Evolutionary conservation across 139 green algal species (phyloP), one percentile per base, ranked within the genome.

Genomic region (Chlamydomonas sp.): DNA sequence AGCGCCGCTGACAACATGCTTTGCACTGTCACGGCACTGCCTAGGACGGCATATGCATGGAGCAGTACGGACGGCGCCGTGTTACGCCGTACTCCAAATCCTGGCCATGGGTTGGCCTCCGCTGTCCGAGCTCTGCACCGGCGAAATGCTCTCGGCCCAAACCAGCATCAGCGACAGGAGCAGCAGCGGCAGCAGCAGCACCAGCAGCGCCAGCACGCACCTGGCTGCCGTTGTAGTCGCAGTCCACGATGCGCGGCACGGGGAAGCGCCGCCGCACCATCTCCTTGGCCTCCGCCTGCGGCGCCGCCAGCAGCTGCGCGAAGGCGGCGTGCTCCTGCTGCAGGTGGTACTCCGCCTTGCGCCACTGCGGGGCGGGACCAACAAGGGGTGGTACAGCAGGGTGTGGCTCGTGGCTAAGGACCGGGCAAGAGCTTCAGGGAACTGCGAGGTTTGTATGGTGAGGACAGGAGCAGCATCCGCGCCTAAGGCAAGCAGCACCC

Each of bases 141-240:
- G 31, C 31, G 31, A 49, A 49, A 49, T 49, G 31, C 31, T 49
- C 31, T 69, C 8, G 64, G 64, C 12, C 8, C 9, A 69, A 12
- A 69, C 64, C 64, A 69, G 64, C 64, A 69, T 69, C 64, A 69
- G 31, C 31, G 31, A 49, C 31, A 49, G 31, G 31, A 49, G 31
- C 31, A 49, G 31, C 31, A 49, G 31, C 31, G 31, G 31, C 31
- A 49, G 31, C 31, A 49, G 31, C 31, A 49, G 31, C 31, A 49
- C 31, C 31, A 49, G 31, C 31, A 49, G 31, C 31, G 66, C 17
- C 72, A 12, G 59, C 3, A n/a, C 78, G 0, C 79, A 94, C 92
- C 93, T 98, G 96, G 78, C 90, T 95, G 90, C 97, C 97, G 74
- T 99, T 96, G 84, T 99, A 96, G 92, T 99, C 97, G 94, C 98